These are phyloP conservation scores for Biscogniauxia marginata DNA, from an alignment of 2,329 filamentous ascomycete species.

Conservation along the genomic window DNA sequence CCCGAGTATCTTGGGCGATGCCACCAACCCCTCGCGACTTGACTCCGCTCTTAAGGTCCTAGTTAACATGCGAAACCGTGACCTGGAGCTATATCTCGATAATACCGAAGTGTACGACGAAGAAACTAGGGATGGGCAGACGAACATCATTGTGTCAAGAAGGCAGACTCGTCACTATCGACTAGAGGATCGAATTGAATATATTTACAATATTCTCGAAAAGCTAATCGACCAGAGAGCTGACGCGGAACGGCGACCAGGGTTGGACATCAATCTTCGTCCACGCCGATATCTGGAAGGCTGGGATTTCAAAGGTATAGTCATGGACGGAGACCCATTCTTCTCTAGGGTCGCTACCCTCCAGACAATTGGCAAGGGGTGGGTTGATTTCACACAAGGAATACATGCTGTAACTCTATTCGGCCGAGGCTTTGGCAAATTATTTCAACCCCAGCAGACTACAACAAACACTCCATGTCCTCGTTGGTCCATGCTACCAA, in stretches of 20 bases:
- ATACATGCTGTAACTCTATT: slow-evolving; percentile 26
- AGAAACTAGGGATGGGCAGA: background rate
- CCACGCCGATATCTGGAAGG: slow-evolving; percentile 30
- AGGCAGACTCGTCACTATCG: slow-evolving; percentile 15
- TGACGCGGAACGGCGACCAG: slow-evolving; percentile 27
- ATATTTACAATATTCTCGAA: slow-evolving; percentile 29
- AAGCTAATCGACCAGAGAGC: slow-evolving; percentile 30
- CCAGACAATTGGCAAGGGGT: slow-evolving; percentile 23
- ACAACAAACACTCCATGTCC: slow-evolving; percentile 11
- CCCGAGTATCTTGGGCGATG: slow-evolving; percentile 5
- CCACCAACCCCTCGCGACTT: slow-evolving; percentile 23
- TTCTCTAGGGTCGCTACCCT: slow-evolving; percentile 21
- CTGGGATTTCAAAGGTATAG: slow-evolving; percentile 29
- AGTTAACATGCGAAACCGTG: slow-evolving; percentile 4
- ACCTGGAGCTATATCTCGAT: slow-evolving; percentile 13
- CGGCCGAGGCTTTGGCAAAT: slow-evolving; percentile 18
- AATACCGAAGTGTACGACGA: slow-evolving; percentile 16
- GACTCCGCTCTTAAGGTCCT: slow-evolving; percentile 13
- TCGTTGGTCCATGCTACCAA: slow-evolving; percentile 28
- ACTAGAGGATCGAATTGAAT: slow-evolving; percentile 28
- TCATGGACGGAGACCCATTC: slow-evolving; percentile 21
- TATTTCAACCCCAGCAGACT: slow-evolving; percentile 9
- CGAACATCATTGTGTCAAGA: slow-evolving; percentile 2
- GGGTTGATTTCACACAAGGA: slow-evolving; percentile 32
- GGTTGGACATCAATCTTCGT: slow-evolving; percentile 8